Evolutionary conservation across 1,139 yeast genomes (phyloP).

Genomic region (Yamadazyma sp.): DNA sequence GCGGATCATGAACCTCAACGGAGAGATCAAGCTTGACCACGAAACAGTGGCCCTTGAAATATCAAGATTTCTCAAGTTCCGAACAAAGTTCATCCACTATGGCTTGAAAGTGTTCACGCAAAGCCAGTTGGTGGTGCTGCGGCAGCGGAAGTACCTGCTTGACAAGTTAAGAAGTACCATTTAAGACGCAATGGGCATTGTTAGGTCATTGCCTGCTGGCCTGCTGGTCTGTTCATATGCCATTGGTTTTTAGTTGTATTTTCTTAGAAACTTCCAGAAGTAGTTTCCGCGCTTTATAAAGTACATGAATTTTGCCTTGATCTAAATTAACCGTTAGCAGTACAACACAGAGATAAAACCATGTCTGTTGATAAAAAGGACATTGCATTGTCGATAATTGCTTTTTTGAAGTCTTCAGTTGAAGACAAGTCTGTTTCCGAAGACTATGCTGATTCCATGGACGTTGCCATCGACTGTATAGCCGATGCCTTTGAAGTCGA

Average conservation of each 20-base stretch:
- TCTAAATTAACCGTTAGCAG: neutral
- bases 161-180: neutral
- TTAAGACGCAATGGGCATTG: too few species aligned
- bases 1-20: conserved; percentile 32
- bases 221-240: too few species aligned
- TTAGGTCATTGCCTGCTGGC: too few species aligned
- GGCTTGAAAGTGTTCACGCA: conserved; percentile 32
- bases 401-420: conserved; percentile 64
- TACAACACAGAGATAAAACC: neutral
- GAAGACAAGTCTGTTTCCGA: conserved; percentile 64
- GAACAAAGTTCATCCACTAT: conserved; percentile 38
- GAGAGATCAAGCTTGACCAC: conserved; percentile 48
- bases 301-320: neutral
- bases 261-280: conserved; percentile 12
- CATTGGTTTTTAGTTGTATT: neutral
- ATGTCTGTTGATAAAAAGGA: conserved; percentile 51
- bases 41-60: conserved; percentile 64
- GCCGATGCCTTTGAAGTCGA: conserved; percentile 82
- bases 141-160: conserved; percentile 8
- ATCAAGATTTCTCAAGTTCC: conserved; percentile 55
- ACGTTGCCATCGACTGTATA: conserved; percentile 91
- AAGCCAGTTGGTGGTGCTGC: conserved; percentile 8
- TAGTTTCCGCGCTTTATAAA: neutral
- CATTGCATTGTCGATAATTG: conserved; percentile 72
- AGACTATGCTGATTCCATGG: conserved; percentile 88